phyloP scores from a whole-genome alignment of 2,329 filamentous ascomycete species.

The Rhynchosporium secalis region DNA sequence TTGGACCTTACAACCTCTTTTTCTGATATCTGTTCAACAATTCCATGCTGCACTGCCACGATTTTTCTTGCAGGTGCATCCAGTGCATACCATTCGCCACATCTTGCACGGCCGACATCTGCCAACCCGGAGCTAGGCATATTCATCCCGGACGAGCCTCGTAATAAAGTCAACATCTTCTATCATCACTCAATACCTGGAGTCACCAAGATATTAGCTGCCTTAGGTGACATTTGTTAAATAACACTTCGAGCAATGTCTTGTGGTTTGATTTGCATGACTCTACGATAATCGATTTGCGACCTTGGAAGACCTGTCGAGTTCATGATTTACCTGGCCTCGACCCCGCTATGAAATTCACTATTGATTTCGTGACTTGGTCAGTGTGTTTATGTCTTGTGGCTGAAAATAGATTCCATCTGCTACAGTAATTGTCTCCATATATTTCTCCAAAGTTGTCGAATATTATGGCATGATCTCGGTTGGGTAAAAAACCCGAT shows the following conservation, averaged over 20 bases:
- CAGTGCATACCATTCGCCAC: not conserved
- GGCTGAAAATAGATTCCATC: conserved; percentile 20
- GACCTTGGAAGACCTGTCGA: too few species aligned
- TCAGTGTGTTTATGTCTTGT: not conserved
- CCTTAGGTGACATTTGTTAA: too few species aligned
- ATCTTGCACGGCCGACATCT: conserved; percentile 6
- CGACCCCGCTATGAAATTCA: conserved; percentile 5
- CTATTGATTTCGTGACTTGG: conserved; percentile 4
- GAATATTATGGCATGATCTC: conserved; percentile 21
- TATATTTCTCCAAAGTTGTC: conserved; percentile 11
- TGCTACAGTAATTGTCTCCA: conserved; percentile 1
- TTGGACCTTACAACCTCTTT: conserved; percentile 17
- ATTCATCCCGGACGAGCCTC: too few species aligned
- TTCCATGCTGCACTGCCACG: conserved; percentile 1
- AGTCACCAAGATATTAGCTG: too few species aligned
- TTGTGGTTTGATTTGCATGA: too few species aligned
- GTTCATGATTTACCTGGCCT: not conserved
- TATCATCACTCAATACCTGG: too few species aligned
- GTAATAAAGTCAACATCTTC: too few species aligned
- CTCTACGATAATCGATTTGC: too few species aligned
- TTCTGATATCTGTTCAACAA: conserved; percentile 11
- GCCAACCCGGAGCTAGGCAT: too few species aligned
- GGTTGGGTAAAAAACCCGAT: conserved; percentile 12
- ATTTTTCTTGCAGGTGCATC: not conserved
- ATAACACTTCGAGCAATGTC: too few species aligned